A percentile compares a stretch with the other conserved stretches of the same genome.
phyloP scores from a whole-genome alignment of 2,329 filamentous ascomycete genomes.

The Penicillium italicum region DNA sequence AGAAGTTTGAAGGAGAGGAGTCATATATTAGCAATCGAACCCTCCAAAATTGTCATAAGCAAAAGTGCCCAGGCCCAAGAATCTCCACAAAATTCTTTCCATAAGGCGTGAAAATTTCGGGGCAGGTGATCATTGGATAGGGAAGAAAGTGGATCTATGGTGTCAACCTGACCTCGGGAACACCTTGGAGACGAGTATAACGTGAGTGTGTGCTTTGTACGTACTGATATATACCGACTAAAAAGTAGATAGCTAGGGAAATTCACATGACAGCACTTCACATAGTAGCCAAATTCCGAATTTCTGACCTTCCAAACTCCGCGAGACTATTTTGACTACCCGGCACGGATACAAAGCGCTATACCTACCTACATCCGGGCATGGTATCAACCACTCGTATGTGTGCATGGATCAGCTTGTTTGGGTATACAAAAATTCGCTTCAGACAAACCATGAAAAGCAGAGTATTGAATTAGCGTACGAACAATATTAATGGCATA shows the following conservation, averaged over 20 bases:
- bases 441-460: no score
- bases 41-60: slow-evolving; percentile 11
- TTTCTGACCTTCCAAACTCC: background rate
- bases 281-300: background rate
- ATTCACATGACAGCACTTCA: background rate
- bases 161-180: background rate
- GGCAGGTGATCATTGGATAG: slow-evolving; percentile 9
- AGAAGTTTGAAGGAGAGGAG: slow-evolving; percentile 3
- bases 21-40: slow-evolving; percentile 17
- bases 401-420: background rate
- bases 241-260: no score
- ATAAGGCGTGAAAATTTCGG: slow-evolving; percentile 13
- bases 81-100: slow-evolving; percentile 6
- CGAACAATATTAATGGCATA: background rate
- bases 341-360: background rate
- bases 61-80: slow-evolving; percentile 1
- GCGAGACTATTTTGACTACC: background rate
- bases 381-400: background rate
- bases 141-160: slow-evolving; percentile 7
- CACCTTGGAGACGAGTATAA: background rate
- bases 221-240: background rate
- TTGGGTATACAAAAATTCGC: no score
- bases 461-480: rapidly evolving
- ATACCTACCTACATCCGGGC: background rate
- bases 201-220: background rate